Percentiles rank a stretch among this genome's conserved stretches.
phyloP scores from a whole-genome alignment of 768 basidiomycete species.

The Boletus fagicola region DNA sequence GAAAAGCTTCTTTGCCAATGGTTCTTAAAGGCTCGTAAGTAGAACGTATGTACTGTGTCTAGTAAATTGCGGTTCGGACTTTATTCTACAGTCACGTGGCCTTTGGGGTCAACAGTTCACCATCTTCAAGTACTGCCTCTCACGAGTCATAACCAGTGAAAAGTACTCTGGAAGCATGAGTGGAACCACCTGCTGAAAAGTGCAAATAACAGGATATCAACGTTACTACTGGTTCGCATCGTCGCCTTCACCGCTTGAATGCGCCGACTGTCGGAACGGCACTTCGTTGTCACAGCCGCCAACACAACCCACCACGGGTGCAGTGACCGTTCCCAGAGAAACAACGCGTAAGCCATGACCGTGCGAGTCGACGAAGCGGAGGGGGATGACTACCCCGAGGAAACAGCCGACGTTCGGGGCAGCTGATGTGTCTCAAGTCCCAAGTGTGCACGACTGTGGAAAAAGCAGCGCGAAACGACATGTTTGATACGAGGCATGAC shows the following conservation, averaged over 20 bases:
- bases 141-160: not conserved
- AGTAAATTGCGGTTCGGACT: too few relatives aligned
- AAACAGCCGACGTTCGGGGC: not conserved
- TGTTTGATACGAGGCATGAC: not conserved
- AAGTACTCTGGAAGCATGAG: not conserved
- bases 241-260: not conserved
- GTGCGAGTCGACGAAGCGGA: not conserved
- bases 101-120: too few relatives aligned
- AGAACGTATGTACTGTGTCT: too few relatives aligned
- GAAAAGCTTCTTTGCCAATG: not conserved
- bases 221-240: not conserved
- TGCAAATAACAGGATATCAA: not conserved
- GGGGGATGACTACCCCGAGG: not conserved
- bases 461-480: not conserved
- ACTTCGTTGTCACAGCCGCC: too few relatives aligned
- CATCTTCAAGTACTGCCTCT: not conserved
- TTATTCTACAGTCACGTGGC: too few relatives aligned
- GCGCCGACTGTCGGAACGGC: not conserved
- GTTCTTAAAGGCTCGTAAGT: too few relatives aligned
- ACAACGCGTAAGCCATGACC: not conserved
- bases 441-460: not conserved
- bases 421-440: not conserved
- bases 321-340: not conserved
- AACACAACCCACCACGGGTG: not conserved
- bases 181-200: not conserved